phyloP scores from a whole-genome alignment of 2,329 filamentous ascomycete genomes.

The Albifimbria verrucaria region DNA sequence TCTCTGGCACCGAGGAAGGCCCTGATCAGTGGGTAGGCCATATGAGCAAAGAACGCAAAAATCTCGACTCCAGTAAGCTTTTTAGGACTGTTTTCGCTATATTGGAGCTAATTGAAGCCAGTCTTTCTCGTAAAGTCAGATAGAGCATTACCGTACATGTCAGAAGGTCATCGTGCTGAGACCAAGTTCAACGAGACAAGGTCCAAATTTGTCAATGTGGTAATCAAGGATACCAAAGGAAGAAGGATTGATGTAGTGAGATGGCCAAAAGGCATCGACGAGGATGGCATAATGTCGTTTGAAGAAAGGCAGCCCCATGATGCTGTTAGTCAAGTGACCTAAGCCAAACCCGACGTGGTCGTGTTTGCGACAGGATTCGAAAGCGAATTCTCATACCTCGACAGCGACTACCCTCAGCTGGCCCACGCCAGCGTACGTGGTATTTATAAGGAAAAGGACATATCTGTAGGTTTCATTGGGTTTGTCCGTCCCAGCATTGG shows the following conservation, averaged over 20 bases:
- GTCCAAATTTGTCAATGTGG: slow-evolving; percentile 33
- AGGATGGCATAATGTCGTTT: slow-evolving; percentile 34
- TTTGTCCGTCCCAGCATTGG: slow-evolving; percentile 43
- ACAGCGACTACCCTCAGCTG: slow-evolving; percentile 36
- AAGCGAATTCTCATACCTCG: slow-evolving; percentile 37
- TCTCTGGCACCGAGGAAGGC: slow-evolving; percentile 42
- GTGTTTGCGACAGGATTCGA: slow-evolving; percentile 46
- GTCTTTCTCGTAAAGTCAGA: slow-evolving; percentile 43
- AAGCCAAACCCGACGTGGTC: slow-evolving; percentile 39
- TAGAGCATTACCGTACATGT: slow-evolving; percentile 41
- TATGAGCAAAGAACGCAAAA: slow-evolving; percentile 33
- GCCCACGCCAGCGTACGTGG: slow-evolving; percentile 49
- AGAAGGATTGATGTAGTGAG: slow-evolving; percentile 39
- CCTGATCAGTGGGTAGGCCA: slow-evolving; percentile 47
- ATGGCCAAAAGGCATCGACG: slow-evolving; percentile 38
- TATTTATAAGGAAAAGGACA: slow-evolving; percentile 42
- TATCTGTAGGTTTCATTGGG: slow-evolving; percentile 42
- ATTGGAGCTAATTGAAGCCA: slow-evolving; percentile 12
- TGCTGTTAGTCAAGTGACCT: slow-evolving; percentile 19
- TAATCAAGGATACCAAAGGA: slow-evolving; percentile 33
- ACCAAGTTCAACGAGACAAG: slow-evolving; percentile 32
- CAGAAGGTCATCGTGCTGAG: slow-evolving; percentile 27
- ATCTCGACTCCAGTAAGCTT: slow-evolving; percentile 28
- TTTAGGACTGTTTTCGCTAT: slow-evolving; percentile 1
- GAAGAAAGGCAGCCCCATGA: slow-evolving; percentile 23